These are phyloP conservation scores for Cordyceps cicadae DNA, from an alignment of 2,329 filamentous ascomycete genomes.

Conservation along the genomic window DNA sequence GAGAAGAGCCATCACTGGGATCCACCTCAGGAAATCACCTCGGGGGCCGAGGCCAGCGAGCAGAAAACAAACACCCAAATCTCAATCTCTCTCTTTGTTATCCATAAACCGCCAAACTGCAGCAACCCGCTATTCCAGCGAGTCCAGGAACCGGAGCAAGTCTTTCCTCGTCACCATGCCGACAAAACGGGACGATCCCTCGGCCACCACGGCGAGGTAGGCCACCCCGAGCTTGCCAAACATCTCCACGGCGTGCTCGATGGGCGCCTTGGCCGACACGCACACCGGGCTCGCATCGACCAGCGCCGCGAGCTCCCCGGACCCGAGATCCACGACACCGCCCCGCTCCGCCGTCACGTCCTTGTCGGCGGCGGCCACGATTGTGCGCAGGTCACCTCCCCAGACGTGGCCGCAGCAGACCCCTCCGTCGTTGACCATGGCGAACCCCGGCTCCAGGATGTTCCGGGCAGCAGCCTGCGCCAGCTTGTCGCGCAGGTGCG, in stretches of 20 bases:
- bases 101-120: background rate
- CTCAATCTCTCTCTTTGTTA: too few relatives aligned
- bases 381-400: conserved; percentile 44
- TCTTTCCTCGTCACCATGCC: conserved; percentile 53
- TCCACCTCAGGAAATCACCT: background rate
- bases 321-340: conserved; percentile 23
- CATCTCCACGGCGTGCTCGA: conserved; percentile 53
- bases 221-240: conserved; percentile 49
- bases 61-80: background rate
- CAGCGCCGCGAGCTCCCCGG: conserved; percentile 33
- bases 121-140: background rate
- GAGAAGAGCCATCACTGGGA: background rate
- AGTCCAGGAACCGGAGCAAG: conserved; percentile 20
- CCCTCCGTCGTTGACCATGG: conserved; percentile 39
- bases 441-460: conserved; percentile 45
- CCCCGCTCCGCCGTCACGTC: conserved; percentile 14
- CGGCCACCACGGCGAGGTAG: conserved; percentile 44
- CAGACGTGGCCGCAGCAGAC: conserved; percentile 48
- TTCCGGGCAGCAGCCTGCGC: conserved; percentile 22
- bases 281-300: conserved; percentile 46
- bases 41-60: background rate
- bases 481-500: background rate
- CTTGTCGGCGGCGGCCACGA: conserved; percentile 28
- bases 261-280: conserved; percentile 41
- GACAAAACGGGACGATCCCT: conserved; percentile 39